Evolutionary conservation across 345 rosid species (phyloP).

Genomic region (Syzygium aromaticum): DNA sequence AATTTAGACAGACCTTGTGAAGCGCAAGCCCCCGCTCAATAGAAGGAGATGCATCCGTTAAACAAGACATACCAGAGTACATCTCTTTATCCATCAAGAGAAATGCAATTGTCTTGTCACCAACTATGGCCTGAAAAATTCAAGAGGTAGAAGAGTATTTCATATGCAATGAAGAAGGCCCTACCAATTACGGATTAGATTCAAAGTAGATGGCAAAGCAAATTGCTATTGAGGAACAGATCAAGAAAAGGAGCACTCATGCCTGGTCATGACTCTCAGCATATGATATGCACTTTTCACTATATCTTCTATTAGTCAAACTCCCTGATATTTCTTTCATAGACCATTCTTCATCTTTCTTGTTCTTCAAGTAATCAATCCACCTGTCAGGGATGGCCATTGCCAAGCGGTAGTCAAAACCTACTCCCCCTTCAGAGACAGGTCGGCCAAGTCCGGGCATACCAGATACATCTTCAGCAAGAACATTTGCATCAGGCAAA

Average conservation of each 20-base stretch:
- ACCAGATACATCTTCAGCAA: conserved; percentile 85
- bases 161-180: not conserved
- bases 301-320: conserved; percentile 69
- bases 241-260: conserved; percentile 4
- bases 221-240: not conserved
- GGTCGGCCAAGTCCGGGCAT: conserved; percentile 75
- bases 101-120: conserved; percentile 72
- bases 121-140: conserved; percentile 55
- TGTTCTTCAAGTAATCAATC: conserved; percentile 75
- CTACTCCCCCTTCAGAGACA: conserved; percentile 54
- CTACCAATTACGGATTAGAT: not conserved
- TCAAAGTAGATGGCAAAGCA: not conserved
- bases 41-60: conserved; percentile 43
- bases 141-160: conserved; percentile 5
- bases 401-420: conserved; percentile 67
- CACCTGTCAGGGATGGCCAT: conserved; percentile 84
- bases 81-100: conserved; percentile 66
- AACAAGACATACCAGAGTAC: conserved; percentile 69
- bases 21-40: conserved; percentile 66
- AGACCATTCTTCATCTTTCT: conserved; percentile 68
- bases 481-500: conserved; percentile 59
- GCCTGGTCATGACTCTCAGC: conserved; percentile 91
- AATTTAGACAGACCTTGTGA: conserved; percentile 44
- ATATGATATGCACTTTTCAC: conserved; percentile 67
- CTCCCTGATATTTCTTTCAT: conserved; percentile 48